These are phyloP conservation scores for Pichia californica DNA, from an alignment of 805 yeast species.

Conservation along the genomic window DNA sequence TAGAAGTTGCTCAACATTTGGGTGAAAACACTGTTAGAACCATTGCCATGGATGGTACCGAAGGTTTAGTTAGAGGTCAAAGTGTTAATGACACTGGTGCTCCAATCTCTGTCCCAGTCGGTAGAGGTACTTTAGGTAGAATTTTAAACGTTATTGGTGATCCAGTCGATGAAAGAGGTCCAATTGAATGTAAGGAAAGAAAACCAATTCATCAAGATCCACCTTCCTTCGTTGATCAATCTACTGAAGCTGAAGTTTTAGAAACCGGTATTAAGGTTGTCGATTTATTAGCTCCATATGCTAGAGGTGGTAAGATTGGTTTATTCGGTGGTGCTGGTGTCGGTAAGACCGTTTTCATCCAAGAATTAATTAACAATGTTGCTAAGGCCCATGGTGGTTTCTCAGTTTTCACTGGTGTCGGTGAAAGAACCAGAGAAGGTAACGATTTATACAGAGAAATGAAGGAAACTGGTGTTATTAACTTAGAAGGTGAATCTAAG, in stretches of 20 bases:
- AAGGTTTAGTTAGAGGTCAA: slow-evolving; percentile 98
- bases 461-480: slow-evolving; percentile 99
- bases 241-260: slow-evolving; percentile 95
- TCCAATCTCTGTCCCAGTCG: slow-evolving; percentile 98
- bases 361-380: slow-evolving; percentile 98
- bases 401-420: slow-evolving; percentile 99
- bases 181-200: slow-evolving; percentile 84
- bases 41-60: slow-evolving; percentile 99
- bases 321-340: slow-evolving; percentile 99
- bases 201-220: slow-evolving; percentile 99
- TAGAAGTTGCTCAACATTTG: slow-evolving; percentile 99
- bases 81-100: slow-evolving; percentile 90
- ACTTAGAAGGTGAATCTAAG: slow-evolving; percentile 99
- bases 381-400: slow-evolving; percentile 99
- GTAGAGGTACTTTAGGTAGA: slow-evolving; percentile 98
- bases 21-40: slow-evolving; percentile 99
- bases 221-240: slow-evolving; percentile 93
- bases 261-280: slow-evolving; percentile 99
- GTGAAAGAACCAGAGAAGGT: slow-evolving; percentile 99
- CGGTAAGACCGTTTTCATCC: slow-evolving; percentile 99
- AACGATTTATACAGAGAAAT: slow-evolving; percentile 99
- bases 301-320: slow-evolving; percentile 99
- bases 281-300: slow-evolving; percentile 98
- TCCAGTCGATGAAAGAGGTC: slow-evolving; percentile 99
- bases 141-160: slow-evolving; percentile 98